Percentiles rank a stretch among this genome's conserved stretches.
Evolutionary conservation across 78 protist species (phyloP).

Genomic region (Diacronema lutheri): DNA sequence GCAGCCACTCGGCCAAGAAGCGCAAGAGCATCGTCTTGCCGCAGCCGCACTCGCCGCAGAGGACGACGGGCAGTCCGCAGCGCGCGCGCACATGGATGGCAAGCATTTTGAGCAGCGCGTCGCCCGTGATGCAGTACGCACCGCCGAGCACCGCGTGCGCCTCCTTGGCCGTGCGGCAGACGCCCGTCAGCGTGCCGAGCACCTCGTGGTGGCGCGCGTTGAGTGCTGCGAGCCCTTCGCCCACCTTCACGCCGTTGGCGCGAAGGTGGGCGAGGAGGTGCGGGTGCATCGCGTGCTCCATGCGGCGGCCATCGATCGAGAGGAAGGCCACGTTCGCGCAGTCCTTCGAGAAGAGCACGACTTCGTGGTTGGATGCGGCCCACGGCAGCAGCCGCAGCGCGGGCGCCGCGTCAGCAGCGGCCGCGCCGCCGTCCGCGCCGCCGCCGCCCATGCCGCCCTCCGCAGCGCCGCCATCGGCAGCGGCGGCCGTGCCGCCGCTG

Average conservation of each 20-base stretch:
- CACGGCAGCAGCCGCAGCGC: background rate
- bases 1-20: background rate
- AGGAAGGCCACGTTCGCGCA: background rate
- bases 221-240: background rate
- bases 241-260: background rate
- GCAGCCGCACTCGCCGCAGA: conserved; percentile 68
- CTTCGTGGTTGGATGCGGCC: background rate
- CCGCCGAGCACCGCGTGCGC: background rate
- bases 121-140: conserved; percentile 6
- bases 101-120: conserved; percentile 23
- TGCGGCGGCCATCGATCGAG: background rate
- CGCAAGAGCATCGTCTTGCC: conserved; percentile 49
- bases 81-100: background rate
- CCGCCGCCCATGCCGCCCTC: too few relatives aligned
- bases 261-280: background rate
- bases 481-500: too few relatives aligned
- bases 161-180: background rate
- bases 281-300: background rate
- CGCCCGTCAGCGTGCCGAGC: background rate
- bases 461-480: too few relatives aligned
- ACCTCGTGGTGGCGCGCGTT: background rate
- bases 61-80: conserved; percentile 34
- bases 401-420: background rate
- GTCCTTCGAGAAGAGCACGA: background rate
- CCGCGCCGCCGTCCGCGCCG: background rate